A percentile compares a stretch with the other conserved stretches of the same genome.
Evolutionary conservation across 2,329 filamentous ascomycete species (phyloP).

Genomic region (Cladosporium sp.): DNA sequence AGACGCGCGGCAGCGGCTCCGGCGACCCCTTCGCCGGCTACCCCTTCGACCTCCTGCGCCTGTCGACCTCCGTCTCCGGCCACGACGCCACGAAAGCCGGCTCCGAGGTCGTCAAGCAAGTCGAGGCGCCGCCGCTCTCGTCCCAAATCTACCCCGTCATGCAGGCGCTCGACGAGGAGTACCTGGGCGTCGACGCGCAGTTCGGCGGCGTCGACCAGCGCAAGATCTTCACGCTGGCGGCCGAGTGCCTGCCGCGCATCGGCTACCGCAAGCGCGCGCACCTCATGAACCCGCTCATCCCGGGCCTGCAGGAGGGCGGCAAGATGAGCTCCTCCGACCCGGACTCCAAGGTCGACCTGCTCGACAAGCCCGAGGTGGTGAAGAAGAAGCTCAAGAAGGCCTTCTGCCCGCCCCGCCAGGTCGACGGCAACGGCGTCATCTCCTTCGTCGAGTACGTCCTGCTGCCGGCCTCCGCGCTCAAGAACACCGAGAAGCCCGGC

Average conservation of each 20-base stretch:
- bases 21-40: slow-evolving; percentile 59
- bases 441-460: slow-evolving; percentile 83
- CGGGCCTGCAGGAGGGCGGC: slow-evolving; percentile 65
- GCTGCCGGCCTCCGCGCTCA: slow-evolving; percentile 66
- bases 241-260: slow-evolving; percentile 76
- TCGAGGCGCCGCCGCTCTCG: slow-evolving; percentile 64
- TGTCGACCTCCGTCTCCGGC: slow-evolving; percentile 64
- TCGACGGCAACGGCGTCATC: slow-evolving; percentile 81
- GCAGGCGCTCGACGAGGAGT: slow-evolving; percentile 85
- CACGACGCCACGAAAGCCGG: slow-evolving; percentile 85
- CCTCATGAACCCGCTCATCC: slow-evolving; percentile 82
- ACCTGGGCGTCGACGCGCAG: slow-evolving; percentile 81
- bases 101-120: slow-evolving; percentile 91
- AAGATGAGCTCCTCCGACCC: slow-evolving; percentile 71
- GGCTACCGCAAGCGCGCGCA: slow-evolving; percentile 74
- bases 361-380: slow-evolving; percentile 69
- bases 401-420: slow-evolving; percentile 64
- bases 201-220: slow-evolving; percentile 81
- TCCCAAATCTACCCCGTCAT: slow-evolving; percentile 79
- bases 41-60: slow-evolving; percentile 79
- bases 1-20: slow-evolving; percentile 46
- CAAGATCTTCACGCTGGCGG: slow-evolving; percentile 81
- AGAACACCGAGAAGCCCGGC: slow-evolving; percentile 33
- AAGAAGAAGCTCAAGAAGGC: slow-evolving; percentile 83
- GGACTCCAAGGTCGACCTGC: slow-evolving; percentile 88